These are phyloP conservation scores for Sanghuangporus weigelae DNA, from an alignment of 1,284 basidiomycete genomes.

Conservation along the genomic window DNA sequence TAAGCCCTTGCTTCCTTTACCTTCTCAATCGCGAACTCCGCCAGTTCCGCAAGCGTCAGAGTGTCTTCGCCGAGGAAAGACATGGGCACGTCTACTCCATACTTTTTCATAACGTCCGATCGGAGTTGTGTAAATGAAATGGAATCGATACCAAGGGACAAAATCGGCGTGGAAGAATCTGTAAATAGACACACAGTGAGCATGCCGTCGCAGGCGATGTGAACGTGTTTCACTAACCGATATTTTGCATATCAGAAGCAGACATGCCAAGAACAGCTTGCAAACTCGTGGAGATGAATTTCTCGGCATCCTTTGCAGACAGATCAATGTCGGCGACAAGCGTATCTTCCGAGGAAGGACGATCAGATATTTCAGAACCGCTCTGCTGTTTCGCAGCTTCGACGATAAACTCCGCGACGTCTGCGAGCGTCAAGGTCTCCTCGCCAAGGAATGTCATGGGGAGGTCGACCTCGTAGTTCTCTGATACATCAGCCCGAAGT, in stretches of 20 bases:
- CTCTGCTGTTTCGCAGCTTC: constrained; percentile 8
- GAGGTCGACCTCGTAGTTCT: constrained; percentile 11
- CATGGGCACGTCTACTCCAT: constrained; percentile 13
- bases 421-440: constrained; percentile 7
- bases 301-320: constrained; percentile 11
- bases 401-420: constrained; percentile 8
- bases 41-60: constrained; percentile 13
- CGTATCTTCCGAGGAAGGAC: constrained; percentile 1
- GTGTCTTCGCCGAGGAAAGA: constrained; percentile 14
- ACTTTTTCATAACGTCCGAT: constrained; percentile 7
- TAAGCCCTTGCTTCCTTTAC: not conserved
- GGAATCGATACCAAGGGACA: constrained; percentile 14
- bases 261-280: constrained; percentile 13
- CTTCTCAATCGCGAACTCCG: constrained; percentile 14
- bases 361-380: constrained; percentile 6
- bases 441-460: constrained; percentile 15
- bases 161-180: constrained; percentile 13
- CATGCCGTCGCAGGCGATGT: not conserved
- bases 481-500: constrained; percentile 7
- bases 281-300: constrained; percentile 12
- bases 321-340: constrained; percentile 1
- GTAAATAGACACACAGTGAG: not conserved
- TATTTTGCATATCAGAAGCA: constrained; percentile 7
- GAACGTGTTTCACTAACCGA: not conserved
- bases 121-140: constrained; percentile 17